Evolutionary conservation across 192 early-diverging fungal genomes (phyloP).

Genomic region (Hyaloraphidium curvatum): DNA sequence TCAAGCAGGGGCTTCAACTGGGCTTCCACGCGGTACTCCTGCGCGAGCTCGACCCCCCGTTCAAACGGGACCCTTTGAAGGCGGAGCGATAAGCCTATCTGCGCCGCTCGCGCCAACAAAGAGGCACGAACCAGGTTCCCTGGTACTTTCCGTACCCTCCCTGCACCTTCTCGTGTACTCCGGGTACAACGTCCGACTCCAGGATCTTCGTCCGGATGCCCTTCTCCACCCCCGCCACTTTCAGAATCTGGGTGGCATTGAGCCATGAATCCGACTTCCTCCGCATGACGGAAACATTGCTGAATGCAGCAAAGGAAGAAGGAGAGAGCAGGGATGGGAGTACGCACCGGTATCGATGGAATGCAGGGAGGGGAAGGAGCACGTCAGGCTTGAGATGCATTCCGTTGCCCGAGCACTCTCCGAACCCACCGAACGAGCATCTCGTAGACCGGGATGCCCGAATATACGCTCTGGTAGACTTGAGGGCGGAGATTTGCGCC

Average conservation of each 20-base stretch:
- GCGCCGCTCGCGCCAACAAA: too few relatives aligned
- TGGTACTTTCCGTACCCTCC: conserved; percentile 80
- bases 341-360: too few relatives aligned
- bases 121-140: conserved; percentile 4
- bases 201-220: conserved; percentile 78
- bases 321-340: neutral
- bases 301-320: neutral
- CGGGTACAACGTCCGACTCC: conserved; percentile 74
- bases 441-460: conserved; percentile 88
- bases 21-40: conserved; percentile 55
- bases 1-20: conserved; percentile 62
- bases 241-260: conserved; percentile 96
- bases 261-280: conserved; percentile 69
- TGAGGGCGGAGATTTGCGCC: too few relatives aligned
- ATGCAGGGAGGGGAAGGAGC: neutral
- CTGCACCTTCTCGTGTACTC: conserved; percentile 87
- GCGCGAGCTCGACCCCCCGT: conserved; percentile 58
- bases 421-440: conserved; percentile 59
- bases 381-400: neutral
- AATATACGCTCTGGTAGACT: conserved; percentile 84
- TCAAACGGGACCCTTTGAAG: conserved; percentile 85
- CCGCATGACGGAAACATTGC: conserved; percentile 43
- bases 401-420: conserved; percentile 41
- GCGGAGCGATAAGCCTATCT: too few relatives aligned
- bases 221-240: conserved; percentile 91